Conservation (phyloP, 2,329 filamentous ascomycete species). For the Alternaria sp. region DNA sequence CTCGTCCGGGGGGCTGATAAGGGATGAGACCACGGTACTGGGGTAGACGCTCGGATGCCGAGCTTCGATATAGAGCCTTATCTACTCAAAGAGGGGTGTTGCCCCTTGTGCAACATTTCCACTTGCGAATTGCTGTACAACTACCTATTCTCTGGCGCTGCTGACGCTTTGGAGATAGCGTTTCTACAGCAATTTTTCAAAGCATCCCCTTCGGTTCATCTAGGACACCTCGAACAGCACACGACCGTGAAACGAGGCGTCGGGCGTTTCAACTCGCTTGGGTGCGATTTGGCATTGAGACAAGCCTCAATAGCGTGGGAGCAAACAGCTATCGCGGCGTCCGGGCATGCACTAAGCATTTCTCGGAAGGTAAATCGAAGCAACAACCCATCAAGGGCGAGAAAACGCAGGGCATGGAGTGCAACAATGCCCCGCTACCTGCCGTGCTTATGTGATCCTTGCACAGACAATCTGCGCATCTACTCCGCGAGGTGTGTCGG, state of each 20-base stretch:
- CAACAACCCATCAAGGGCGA: constrained; percentile 10
- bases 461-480: constrained; percentile 5
- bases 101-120: constrained; percentile 3
- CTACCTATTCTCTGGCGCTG: neutral
- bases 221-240: constrained; percentile 9
- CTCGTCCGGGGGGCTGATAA: constrained; percentile 35
- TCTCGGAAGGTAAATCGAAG: constrained; percentile 19
- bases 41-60: constrained; percentile 20
- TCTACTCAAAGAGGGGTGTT: constrained; percentile 32
- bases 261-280: constrained; percentile 14
- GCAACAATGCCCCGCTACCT: neutral
- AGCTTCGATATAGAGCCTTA: constrained; percentile 25
- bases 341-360: constrained; percentile 12
- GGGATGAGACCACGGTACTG: constrained; percentile 25
- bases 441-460: neutral
- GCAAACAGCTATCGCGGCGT: constrained; percentile 11
- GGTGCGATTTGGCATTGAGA: constrained; percentile 29
- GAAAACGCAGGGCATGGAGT: neutral
- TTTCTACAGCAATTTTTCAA: constrained; percentile 7
- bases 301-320: constrained; percentile 22
- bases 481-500: constrained; percentile 4
- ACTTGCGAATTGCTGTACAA: neutral
- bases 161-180: neutral
- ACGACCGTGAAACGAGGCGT: constrained; percentile 13
- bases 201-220: neutral